A percentile compares a stretch with the other conserved stretches of the same genome.
phyloP scores from a whole-genome alignment of 176 grass and related monocot genomes.

The Oryza glumipatula region DNA sequence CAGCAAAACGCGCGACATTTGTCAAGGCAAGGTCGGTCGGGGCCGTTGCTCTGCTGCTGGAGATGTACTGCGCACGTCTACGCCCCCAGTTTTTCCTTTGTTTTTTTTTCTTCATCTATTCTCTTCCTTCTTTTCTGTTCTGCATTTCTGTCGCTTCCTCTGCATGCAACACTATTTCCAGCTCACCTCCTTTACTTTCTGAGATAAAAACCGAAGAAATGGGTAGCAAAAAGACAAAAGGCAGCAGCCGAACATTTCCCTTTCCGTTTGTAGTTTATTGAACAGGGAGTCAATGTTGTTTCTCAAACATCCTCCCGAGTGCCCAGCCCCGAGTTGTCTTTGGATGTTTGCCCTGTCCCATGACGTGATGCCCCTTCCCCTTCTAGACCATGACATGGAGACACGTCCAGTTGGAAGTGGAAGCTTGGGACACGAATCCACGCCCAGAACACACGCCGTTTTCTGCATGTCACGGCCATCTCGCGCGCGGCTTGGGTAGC shows the following conservation, averaged over 20 bases:
- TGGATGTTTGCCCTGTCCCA: neutral
- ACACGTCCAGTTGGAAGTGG: neutral
- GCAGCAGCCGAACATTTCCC: neutral
- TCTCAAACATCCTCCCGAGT: neutral
- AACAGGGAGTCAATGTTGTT: neutral
- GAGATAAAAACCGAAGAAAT: neutral
- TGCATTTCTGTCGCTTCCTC: neutral
- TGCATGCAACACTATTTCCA: neutral
- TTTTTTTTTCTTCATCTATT: too few species aligned
- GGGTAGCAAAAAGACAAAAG: neutral
- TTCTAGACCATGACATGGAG: neutral
- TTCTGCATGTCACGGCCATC: neutral
- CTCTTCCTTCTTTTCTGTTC: neutral
- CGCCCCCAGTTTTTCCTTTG: neutral
- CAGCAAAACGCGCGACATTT: neutral
- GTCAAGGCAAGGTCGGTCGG: neutral
- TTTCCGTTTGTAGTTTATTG: neutral
- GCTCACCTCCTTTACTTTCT: neutral
- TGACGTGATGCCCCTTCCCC: neutral
- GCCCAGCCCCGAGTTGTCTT: too few species aligned
- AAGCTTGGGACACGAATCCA: too few species aligned
- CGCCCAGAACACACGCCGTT: neutral
- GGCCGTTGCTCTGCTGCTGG: neutral
- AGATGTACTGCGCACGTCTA: too few species aligned
- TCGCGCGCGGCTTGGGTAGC: neutral